phyloP scores from a whole-genome alignment of 306 rosid genomes.

The Gynostemma pentaphyllum region DNA sequence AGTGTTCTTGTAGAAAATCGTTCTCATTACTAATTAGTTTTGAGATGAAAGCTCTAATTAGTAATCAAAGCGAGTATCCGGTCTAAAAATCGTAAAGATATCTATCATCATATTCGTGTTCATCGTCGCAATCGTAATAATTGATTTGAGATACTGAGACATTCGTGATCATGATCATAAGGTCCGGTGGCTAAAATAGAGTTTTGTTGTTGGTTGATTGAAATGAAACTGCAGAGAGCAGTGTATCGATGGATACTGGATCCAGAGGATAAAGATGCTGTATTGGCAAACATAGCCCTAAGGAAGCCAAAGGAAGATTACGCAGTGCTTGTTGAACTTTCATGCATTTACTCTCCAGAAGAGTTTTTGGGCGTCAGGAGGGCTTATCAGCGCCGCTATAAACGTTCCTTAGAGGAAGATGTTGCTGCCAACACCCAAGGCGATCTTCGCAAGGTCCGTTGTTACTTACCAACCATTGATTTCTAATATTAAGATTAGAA shows the following conservation, averaged over 20 bases:
- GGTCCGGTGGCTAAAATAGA: not conserved
- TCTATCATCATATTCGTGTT: too few relatives aligned
- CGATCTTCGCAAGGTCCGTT: conserved; percentile 59
- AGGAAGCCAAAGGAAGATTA: conserved; percentile 23
- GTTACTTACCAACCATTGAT: too few relatives aligned
- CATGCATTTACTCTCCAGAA: conserved; percentile 39
- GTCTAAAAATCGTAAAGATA: too few relatives aligned
- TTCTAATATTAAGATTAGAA: too few relatives aligned
- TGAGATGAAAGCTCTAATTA: too few relatives aligned
- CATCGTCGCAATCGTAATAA: too few relatives aligned
- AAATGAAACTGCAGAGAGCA: conserved; percentile 65
- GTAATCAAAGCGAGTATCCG: too few relatives aligned
- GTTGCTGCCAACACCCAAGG: conserved; percentile 55
- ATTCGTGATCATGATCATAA: not conserved
- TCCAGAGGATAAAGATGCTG: conserved; percentile 53
- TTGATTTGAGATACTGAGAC: too few relatives aligned
- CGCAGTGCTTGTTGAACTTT: conserved; percentile 42
- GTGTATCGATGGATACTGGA: conserved; percentile 71
- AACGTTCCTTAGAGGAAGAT: conserved; percentile 72
- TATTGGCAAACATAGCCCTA: conserved; percentile 49
- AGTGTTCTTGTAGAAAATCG: too few relatives aligned
- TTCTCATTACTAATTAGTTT: too few relatives aligned
- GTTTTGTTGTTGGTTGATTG: not conserved
- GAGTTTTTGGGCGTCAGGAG: conserved; percentile 50
- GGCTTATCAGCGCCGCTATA: conserved; percentile 62